Percentiles rank a stretch among this genome's conserved stretches.
Conservation (phyloP, 169 alveolate species). For the Perkinsus marinus region DNA sequence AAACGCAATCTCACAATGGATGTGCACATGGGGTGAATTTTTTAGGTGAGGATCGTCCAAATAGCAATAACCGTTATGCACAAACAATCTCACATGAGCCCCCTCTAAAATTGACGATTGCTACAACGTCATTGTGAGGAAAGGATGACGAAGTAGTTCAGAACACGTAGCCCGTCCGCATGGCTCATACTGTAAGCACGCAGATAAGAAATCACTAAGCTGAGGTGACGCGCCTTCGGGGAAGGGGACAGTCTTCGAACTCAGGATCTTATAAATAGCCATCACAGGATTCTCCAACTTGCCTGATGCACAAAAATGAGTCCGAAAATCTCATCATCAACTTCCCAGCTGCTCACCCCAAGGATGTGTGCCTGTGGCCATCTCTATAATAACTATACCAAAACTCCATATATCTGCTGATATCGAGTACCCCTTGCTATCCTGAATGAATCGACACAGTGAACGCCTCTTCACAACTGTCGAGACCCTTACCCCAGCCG, state of each 20-base stretch:
- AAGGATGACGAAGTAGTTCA: background rate
- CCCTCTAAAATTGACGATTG: background rate
- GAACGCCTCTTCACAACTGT: background rate
- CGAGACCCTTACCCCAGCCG: background rate
- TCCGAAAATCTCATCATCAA: background rate
- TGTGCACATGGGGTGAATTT: too few species aligned
- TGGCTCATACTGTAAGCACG: background rate
- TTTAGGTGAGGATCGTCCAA: too few species aligned
- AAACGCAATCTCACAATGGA: too few species aligned
- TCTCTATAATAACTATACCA: slow-evolving; percentile 30
- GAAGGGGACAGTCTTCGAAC: background rate
- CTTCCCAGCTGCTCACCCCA: background rate
- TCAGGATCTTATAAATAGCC: background rate
- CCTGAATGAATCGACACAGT: background rate
- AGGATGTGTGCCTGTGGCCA: slow-evolving; percentile 37
- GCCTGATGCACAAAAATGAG: background rate
- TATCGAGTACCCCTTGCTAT: background rate
- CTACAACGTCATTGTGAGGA: background rate
- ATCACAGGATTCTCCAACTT: background rate
- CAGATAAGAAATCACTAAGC: background rate
- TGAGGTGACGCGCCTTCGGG: background rate
- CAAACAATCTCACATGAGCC: too few species aligned
- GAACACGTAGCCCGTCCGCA: background rate
- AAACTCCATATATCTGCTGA: slow-evolving; percentile 32
- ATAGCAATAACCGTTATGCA: too few species aligned